A percentile compares a stretch with the other conserved stretches of the same genome.
phyloP scores from a whole-genome alignment of 257 asterid genomes.

The Catharanthus roseus region DNA sequence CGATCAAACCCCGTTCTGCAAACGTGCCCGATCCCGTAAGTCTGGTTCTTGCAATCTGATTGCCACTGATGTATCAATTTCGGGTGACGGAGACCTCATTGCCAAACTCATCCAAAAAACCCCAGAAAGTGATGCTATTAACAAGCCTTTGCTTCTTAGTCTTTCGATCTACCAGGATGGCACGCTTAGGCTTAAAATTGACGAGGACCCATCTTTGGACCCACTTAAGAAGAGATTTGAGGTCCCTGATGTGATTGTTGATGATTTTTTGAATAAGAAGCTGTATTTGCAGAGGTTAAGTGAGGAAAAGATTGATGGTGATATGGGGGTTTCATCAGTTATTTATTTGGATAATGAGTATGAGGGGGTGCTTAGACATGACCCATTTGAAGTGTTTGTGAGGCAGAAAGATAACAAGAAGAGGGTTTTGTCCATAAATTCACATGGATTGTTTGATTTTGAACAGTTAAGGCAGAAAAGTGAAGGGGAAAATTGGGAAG shows the following conservation, averaged over 20 bases:
- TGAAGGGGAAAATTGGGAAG: conserved; percentile 86
- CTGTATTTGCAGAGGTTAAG: conserved; percentile 66
- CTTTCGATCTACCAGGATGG: conserved; percentile 86
- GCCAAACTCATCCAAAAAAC: conserved; percentile 54
- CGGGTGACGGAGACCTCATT: conserved; percentile 78
- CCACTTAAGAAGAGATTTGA: conserved; percentile 91
- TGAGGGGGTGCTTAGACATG: conserved; percentile 84
- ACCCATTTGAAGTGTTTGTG: conserved; percentile 85
- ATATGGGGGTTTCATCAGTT: conserved; percentile 44
- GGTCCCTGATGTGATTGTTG: conserved; percentile 85
- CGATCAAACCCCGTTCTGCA: conserved; percentile 92
- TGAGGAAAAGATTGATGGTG: conserved; percentile 53
- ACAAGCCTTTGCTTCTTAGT: conserved; percentile 58
- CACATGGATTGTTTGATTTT: conserved; percentile 86
- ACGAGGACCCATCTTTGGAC: conserved; percentile 61
- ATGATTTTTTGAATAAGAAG: conserved; percentile 62
- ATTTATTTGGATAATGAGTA: conserved; percentile 75
- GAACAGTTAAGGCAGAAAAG: conserved; percentile 72
- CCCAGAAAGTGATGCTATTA: conserved; percentile 19
- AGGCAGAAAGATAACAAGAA: conserved; percentile 73
- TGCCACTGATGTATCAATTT: conserved; percentile 60
- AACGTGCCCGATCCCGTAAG: conserved; percentile 74
- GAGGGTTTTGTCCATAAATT: conserved; percentile 74
- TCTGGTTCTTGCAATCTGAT: conserved; percentile 53
- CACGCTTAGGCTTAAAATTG: conserved; percentile 76